phyloP scores from a whole-genome alignment of 306 rosid genomes.

The Senna tora region DNA sequence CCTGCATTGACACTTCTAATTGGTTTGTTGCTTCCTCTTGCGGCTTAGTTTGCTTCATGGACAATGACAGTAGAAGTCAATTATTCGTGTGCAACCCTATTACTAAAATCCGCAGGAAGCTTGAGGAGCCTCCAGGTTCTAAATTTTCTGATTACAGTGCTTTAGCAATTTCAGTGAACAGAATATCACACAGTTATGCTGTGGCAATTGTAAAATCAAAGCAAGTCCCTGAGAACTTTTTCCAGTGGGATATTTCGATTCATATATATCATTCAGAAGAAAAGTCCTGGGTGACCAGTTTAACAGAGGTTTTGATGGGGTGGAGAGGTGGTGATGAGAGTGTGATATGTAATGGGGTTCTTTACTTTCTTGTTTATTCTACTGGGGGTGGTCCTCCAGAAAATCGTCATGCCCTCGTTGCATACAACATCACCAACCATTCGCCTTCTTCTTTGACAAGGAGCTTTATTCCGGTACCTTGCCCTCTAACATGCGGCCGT shows the following conservation, averaged over 20 bases:
- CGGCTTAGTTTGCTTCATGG: conserved; percentile 92
- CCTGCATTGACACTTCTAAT: conserved; percentile 63
- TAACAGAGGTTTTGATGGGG: conserved; percentile 77
- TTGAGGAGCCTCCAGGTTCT: conserved; percentile 72
- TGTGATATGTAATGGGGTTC: conserved; percentile 79
- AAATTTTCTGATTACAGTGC: conserved; percentile 77
- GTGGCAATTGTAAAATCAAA: conserved; percentile 79
- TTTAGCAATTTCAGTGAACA: conserved; percentile 69
- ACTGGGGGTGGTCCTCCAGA: conserved; percentile 65
- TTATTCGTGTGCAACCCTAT: conserved; percentile 83
- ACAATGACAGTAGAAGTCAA: conserved; percentile 64
- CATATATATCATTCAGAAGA: conserved; percentile 67
- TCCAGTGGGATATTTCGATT: conserved; percentile 78
- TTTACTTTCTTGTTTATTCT: conserved; percentile 80
- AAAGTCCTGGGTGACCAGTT: conserved; percentile 59
- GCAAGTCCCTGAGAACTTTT: conserved; percentile 80
- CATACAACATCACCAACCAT: conserved; percentile 57
- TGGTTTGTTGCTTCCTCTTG: conserved; percentile 72
- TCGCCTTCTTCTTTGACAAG: conserved; percentile 56
- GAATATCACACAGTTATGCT: conserved; percentile 55
- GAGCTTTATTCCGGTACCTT: conserved; percentile 77
- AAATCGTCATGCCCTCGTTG: conserved; percentile 70
- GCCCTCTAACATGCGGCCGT: conserved; percentile 90
- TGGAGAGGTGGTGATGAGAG: conserved; percentile 99
- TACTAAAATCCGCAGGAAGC: conserved; percentile 55